These are phyloP conservation scores for Mycosarcoma maydis DNA, from an alignment of 1,284 basidiomycete genomes.

Conservation along the genomic window DNA sequence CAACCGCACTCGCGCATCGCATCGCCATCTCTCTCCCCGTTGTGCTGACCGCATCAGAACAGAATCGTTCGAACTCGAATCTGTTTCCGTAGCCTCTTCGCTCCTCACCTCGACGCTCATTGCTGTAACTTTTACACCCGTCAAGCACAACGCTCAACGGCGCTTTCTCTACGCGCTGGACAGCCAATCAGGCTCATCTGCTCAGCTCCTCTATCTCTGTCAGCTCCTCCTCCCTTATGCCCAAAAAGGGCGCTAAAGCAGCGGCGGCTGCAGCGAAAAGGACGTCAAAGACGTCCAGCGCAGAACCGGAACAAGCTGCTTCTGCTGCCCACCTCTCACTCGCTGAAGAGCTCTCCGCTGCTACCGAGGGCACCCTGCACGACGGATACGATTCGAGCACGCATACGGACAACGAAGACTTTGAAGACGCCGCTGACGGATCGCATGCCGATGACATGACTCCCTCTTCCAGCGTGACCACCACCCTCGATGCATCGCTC, in stretches of 20 bases:
- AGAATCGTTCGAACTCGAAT: no score
- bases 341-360: conserved; percentile 27
- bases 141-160: no score
- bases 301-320: background rate
- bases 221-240: conserved; percentile 4
- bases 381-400: conserved; percentile 42
- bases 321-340: conserved; percentile 14
- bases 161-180: conserved; percentile 8
- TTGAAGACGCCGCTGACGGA: conserved; percentile 46
- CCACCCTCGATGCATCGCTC: conserved; percentile 5
- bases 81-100: no score
- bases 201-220: no score
- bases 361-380: conserved; percentile 3
- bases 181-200: no score
- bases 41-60: background rate
- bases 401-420: conserved; percentile 43
- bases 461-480: conserved; percentile 18
- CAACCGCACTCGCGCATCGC: no score
- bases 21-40: background rate
- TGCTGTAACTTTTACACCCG: no score
- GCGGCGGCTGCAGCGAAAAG: conserved; percentile 5
- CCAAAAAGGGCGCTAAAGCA: conserved; percentile 16
- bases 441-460: conserved; percentile 25
- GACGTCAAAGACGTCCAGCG: conserved; percentile 2
- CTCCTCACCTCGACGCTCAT: background rate